Evolutionary conservation across 495 filamentous ascomycete genomes (phyloP).

Genomic region (Xylaria castorea): DNA sequence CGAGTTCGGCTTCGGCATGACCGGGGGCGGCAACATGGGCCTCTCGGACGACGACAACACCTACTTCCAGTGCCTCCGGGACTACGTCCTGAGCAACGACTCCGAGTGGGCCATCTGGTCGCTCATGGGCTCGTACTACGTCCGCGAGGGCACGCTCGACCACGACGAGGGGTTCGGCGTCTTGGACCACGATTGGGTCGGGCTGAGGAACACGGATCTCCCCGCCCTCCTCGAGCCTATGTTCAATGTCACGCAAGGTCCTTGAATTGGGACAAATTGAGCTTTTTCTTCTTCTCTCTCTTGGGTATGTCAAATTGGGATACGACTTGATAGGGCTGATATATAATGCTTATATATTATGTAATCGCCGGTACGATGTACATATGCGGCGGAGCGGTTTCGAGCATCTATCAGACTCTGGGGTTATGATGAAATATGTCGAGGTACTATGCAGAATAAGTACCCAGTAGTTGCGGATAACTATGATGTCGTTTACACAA

Average conservation of each 20-base stretch:
- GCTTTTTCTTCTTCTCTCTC: not conserved
- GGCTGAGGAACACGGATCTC: constrained; percentile 52
- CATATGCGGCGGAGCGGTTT: not conserved
- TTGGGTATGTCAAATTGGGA: not conserved
- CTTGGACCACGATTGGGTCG: constrained; percentile 51
- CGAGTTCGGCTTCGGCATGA: constrained; percentile 60
- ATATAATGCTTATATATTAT: not conserved
- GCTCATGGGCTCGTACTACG: constrained; percentile 57
- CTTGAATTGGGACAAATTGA: constrained; percentile 32
- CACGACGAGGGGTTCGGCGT: constrained; percentile 55
- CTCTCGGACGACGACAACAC: constrained; percentile 43
- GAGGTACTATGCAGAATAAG: not conserved
- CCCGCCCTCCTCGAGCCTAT: constrained; percentile 44
- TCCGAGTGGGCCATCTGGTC: constrained; percentile 60
- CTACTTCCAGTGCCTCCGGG: constrained; percentile 51
- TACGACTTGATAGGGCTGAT: not conserved
- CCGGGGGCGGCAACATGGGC: constrained; percentile 44
- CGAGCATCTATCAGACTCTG: not conserved
- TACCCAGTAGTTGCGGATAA: not conserved
- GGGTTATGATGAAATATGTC: not conserved
- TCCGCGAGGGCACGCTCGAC: constrained; percentile 50
- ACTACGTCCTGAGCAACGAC: constrained; percentile 54
- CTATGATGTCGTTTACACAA: not conserved
- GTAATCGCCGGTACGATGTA: not conserved
- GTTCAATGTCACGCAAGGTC: constrained; percentile 53